These are phyloP conservation scores for Cucurbita pepo DNA, from an alignment of 306 rosid species.

Conservation along the genomic window DNA sequence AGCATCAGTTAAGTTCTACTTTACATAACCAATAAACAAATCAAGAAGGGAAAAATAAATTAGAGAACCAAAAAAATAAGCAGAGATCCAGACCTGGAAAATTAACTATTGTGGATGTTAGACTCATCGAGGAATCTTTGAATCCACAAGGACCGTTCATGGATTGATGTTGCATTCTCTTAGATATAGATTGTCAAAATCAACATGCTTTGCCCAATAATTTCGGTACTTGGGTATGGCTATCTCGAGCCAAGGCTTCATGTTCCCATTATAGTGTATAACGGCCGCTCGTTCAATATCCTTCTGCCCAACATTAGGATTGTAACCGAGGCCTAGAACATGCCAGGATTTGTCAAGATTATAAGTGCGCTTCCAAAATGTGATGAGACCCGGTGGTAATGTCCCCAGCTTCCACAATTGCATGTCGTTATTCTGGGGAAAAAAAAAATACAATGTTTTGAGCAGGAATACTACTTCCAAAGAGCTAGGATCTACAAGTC, in stretches of 20 bases:
- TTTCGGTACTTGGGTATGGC: conserved; percentile 48
- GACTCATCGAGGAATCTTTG: not conserved
- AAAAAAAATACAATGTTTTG: not conserved
- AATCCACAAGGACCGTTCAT: conserved; percentile 6
- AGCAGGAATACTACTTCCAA: not conserved
- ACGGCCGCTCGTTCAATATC: conserved; percentile 56
- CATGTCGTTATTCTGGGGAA: conserved; percentile 43
- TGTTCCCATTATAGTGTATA: conserved; percentile 57
- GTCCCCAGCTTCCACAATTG: conserved; percentile 69
- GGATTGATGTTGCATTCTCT: conserved; percentile 64
- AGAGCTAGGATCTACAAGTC: not conserved
- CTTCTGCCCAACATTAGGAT: conserved; percentile 36
- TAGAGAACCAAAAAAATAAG: not conserved
- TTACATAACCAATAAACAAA: conserved; percentile 6
- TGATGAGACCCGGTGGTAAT: conserved; percentile 63
- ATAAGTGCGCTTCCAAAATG: conserved; percentile 60
- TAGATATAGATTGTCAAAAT: conserved; percentile 32
- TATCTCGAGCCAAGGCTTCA: conserved; percentile 77
- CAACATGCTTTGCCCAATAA: conserved; percentile 44
- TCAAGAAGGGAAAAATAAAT: not conserved
- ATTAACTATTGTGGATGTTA: conserved; percentile 2
- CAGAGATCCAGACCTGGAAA: conserved; percentile 5
- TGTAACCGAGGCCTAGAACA: conserved; percentile 59
- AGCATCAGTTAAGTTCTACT: not conserved
- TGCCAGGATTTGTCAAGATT: conserved; percentile 47